Base-by-base conservation (phyloP, 2,329 filamentous ascomycete genomes). In the Aspergillus tubingensis region DNA sequence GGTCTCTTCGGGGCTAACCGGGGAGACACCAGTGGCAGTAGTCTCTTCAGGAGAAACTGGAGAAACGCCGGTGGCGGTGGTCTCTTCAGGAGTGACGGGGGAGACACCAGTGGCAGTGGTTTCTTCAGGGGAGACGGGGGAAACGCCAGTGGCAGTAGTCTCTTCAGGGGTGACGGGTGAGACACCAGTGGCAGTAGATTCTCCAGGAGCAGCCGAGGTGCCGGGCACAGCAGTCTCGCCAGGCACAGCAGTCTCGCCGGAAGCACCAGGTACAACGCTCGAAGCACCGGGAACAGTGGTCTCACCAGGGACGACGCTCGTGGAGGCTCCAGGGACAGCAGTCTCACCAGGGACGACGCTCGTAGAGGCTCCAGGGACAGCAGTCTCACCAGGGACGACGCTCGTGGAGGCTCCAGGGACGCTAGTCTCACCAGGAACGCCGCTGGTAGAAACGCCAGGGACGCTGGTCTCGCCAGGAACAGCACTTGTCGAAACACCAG, bases 21-120 rank as follows among this genome's bases (percentile, higher is more conserved):
- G 55, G 13, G 48, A 30, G 11, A 43, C 39, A n/a, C 17, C n/a
- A 43, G 39, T 19, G n/a, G 39, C n/a, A 19, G 39, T 7, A 7
- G 39, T 17, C 39, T 43, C 23, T 10, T 30, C 36, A 19, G 61
- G 61, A 2, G 19, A 30, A 21, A 56, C 51, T 10, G 59, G 58
- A 19, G 60, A 58, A 19, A 50, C 55, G 5, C 58, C 58, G 39
- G 60, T 41, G 27, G 64, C 58, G n/a, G 62, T 55, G 13, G 32
- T 32, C 11, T 43, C 53, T 21, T 57, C 47, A 21, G 41, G 15
- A 10, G 21, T 47, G 21, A 60, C 58, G 21, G 30, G 52, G 8
- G 60, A 15, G 3, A 43, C 53, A 10, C 49, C 27, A 2, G 27
- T 10, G 10, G 27, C 8, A 8, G 25, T 8, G 10, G 27, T 30